Base-by-base conservation (phyloP, 1,139 yeast genomes). In the Pichia sp. region DNA sequence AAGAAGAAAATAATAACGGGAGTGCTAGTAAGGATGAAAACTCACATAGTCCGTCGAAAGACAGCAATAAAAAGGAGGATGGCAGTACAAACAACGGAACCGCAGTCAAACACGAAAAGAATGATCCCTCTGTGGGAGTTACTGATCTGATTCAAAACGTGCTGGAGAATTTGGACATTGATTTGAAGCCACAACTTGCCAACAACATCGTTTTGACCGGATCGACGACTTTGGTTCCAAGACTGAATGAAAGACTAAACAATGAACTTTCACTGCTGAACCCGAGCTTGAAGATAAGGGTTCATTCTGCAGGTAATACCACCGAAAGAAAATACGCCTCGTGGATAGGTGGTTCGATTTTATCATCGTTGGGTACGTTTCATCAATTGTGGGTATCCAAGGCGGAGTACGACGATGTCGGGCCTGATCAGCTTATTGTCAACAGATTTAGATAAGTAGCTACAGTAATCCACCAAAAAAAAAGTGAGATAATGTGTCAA, bases 371-470 rank as follows among this genome's bases (percentile, higher is more conserved):
- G 65, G 99, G 99, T 31, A 90, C 97, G 1, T 93, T 93, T 76
- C 99, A 93, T 70, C 99, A 93, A 71, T 75, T 88, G 74, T 93
- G 99, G 98, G 96, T 93, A 3, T 88, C 95, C 47, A 87, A 85
- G 68, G 83, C 82, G 63, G 99, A 93, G 71, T 90, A 87, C 65
- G 90, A 90, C 59, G 99, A 93, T 68, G 93, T 86, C 31, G 99
- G 99, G 8, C 81, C 85, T 8, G 95, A 88, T 55, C 82, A 90
- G 68, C 78, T 92, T 47, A 76, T 87, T 61, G 78, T 79, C 58
- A 90, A 84, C 66, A 78, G 95, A 72, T 87, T 87, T 69, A 82
- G 93, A 71, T 86, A 55, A 54, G 6, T 44, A 26, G 11, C 11
- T 11, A 19, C 8, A 23, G 5, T 23, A 31, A 23, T 32, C 32